Evolutionary conservation across 768 basidiomycete genomes (phyloP).

Genomic region (Boletus barrowsii): DNA sequence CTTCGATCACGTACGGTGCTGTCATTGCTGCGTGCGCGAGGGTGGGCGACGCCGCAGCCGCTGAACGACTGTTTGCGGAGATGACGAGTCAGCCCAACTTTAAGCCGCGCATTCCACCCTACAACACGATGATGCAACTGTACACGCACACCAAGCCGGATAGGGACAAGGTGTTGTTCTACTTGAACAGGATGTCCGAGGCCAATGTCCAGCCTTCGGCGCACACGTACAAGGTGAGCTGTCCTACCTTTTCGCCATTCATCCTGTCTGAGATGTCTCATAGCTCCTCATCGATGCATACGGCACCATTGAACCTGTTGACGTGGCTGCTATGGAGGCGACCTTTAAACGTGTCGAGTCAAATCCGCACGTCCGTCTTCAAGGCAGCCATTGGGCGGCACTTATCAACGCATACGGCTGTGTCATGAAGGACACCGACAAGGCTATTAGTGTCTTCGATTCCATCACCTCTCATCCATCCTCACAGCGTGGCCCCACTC

Average conservation of each 20-base stretch:
- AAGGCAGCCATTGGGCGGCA: slow-evolving; percentile 74
- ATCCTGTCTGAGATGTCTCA: neutral
- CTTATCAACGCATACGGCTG: slow-evolving; percentile 90
- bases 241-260: neutral
- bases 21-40: slow-evolving; percentile 92
- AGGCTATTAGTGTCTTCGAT: slow-evolving; percentile 75
- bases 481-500: slow-evolving; percentile 28
- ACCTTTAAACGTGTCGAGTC: slow-evolving; percentile 63
- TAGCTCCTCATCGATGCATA: slow-evolving; percentile 88
- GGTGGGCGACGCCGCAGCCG: slow-evolving; percentile 82
- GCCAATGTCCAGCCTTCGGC: slow-evolving; percentile 71
- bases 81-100: slow-evolving; percentile 75
- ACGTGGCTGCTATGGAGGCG: slow-evolving; percentile 65
- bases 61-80: slow-evolving; percentile 80
- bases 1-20: slow-evolving; percentile 92
- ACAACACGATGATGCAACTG: slow-evolving; percentile 98
- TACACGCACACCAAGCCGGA: slow-evolving; percentile 90
- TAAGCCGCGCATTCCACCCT: slow-evolving; percentile 89
- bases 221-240: slow-evolving; percentile 88
- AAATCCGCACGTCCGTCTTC: slow-evolving; percentile 24
- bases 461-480: slow-evolving; percentile 58
- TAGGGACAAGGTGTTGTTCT: slow-evolving; percentile 70
- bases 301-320: slow-evolving; percentile 80
- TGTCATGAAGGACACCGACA: slow-evolving; percentile 69
- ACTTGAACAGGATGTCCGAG: slow-evolving; percentile 61